Conservation (phyloP, 1,139 yeast species). For the Suhomyces yuchorum region DNA sequence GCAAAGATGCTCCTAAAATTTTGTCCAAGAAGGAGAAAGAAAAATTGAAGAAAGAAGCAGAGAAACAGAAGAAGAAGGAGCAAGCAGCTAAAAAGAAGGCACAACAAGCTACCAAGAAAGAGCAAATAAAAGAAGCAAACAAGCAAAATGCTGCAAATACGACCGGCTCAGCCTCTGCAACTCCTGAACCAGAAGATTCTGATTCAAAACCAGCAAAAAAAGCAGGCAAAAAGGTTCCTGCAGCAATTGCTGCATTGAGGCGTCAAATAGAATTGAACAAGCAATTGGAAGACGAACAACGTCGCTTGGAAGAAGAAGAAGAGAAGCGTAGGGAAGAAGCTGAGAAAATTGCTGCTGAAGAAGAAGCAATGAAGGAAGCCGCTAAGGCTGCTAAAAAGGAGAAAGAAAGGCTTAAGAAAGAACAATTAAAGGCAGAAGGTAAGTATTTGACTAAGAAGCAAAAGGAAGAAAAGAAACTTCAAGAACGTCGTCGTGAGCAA, state of each 20-base stretch:
- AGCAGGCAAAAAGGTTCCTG: conserved; percentile 71
- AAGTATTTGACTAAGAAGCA: conserved; percentile 88
- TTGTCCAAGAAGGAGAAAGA: conserved; percentile 97
- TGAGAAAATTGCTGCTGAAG: conserved; percentile 61
- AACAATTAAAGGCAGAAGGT: conserved; percentile 90
- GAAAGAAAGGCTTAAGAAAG: conserved; percentile 77
- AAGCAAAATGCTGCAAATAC: conserved; percentile 57
- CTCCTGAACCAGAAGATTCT: conserved; percentile 29
- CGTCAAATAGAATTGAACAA: conserved; percentile 86
- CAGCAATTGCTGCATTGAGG: conserved; percentile 77
- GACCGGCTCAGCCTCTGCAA: conserved; percentile 31
- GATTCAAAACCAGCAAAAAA: conserved; percentile 37
- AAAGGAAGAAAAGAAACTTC: conserved; percentile 84
- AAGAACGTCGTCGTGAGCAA: conserved; percentile 89
- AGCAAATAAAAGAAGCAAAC: conserved; percentile 65
- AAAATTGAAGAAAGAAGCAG: conserved; percentile 95
- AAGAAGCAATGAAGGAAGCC: conserved; percentile 67
- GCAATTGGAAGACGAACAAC: conserved; percentile 75
- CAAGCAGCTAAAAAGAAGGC: conserved; percentile 82
- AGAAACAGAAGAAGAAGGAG: conserved; percentile 91
- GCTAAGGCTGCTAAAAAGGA: conserved; percentile 76
- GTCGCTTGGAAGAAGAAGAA: conserved; percentile 68
- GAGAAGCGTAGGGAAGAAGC: conserved; percentile 65
- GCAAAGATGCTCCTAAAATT: conserved; percentile 62
- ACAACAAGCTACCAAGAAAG: conserved; percentile 61